Evolutionary conservation across 352 stramenopile species (phyloP), one percentile per base, ranked within the genome.

Genomic region (Phytophthora ramorum): DNA sequence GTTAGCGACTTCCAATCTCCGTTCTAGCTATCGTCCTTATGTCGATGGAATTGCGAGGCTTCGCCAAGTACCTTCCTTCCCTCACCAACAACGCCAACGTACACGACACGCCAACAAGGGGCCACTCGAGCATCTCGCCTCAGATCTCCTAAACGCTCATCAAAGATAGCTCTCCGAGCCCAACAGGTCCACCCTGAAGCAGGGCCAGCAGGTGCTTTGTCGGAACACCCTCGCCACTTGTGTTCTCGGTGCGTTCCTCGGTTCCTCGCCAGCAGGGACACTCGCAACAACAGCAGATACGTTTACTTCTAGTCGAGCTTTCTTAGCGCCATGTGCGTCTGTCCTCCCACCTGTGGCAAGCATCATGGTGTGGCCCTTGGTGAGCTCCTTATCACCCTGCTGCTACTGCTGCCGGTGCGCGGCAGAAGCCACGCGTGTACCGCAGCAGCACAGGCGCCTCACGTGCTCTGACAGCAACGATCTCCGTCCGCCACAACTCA

Each of bases 401-500:
- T 60, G 52, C 16, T 26, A 12, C 26, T 38, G 28, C 28, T 45
- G 53, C 53, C 34, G 40, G 10, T 41, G 26, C 22, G 37, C 14
- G 19, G 35, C 20, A 46, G 49, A 57, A 35, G 35, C 13, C 20
- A 30, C 17, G 41, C 1, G 41, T 47, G 35, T 41, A 41, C n/a
- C n/a, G n/a, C 35, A 7, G 35, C 35, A 41, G 35, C 10, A 41
- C 35, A 41, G 10, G 14, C 14, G 13, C 14, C 8, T 17, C 32
- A 7, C 7, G 17, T 41, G 35, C 4, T 12, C 35, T n/a, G n/a
- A n/a, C n/a, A n/a, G n/a, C 34, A 4, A 41, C 45, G 4, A 57
- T n/a, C 19, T 45, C n/a, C 28, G 4, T 38, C n/a, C n/a, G n/a
- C n/a, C 63, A 71, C 41, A 71, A 71, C 51, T 48, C 49, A 57